Conservation (phyloP, 495 filamentous ascomycete genomes). For the Aspergillus hancockii region DNA sequence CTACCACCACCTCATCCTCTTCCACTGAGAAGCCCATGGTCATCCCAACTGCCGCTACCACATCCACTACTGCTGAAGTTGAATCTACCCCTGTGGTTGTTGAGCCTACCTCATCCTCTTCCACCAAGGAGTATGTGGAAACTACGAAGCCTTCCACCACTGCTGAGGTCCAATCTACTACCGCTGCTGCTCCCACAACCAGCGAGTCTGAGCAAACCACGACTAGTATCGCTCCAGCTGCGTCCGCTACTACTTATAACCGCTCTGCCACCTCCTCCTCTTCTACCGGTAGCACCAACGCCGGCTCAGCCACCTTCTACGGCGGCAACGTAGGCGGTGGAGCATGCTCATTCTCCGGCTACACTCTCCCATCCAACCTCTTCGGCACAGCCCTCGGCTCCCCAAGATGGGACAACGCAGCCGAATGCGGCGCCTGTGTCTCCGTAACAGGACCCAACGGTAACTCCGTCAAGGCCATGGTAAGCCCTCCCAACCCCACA, state of each 20-base stretch:
- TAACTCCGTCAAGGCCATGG: slow-evolving; percentile 64
- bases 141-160: slow-evolving; percentile 15
- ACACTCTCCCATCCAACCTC: slow-evolving; percentile 54
- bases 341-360: slow-evolving; percentile 58
- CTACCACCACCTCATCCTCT: slow-evolving; percentile 7
- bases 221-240: slow-evolving; percentile 12
- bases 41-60: slow-evolving; percentile 9
- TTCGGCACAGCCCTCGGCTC: slow-evolving; percentile 57
- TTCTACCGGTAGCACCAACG: slow-evolving; percentile 17
- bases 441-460: slow-evolving; percentile 54
- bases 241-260: slow-evolving; percentile 22
- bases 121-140: slow-evolving; percentile 4
- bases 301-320: slow-evolving; percentile 54
- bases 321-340: slow-evolving; percentile 59
- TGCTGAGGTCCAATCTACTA: slow-evolving; percentile 7
- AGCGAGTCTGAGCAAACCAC: background rate
- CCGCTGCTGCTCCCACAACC: slow-evolving; percentile 9
- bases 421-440: slow-evolving; percentile 59
- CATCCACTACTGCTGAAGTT: slow-evolving; percentile 7
- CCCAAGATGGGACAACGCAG: slow-evolving; percentile 50
- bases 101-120: slow-evolving; percentile 4
- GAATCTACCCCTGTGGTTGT: background rate
- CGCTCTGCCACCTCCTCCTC: slow-evolving; percentile 11
- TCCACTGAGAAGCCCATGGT: slow-evolving; percentile 10
- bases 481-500: slow-evolving; percentile 28